Percentiles rank a stretch among this genome's conserved stretches.
These are phyloP conservation scores for Fraxinus pennsylvanica DNA, from an alignment of 257 asterid genomes.

Conservation along the genomic window DNA sequence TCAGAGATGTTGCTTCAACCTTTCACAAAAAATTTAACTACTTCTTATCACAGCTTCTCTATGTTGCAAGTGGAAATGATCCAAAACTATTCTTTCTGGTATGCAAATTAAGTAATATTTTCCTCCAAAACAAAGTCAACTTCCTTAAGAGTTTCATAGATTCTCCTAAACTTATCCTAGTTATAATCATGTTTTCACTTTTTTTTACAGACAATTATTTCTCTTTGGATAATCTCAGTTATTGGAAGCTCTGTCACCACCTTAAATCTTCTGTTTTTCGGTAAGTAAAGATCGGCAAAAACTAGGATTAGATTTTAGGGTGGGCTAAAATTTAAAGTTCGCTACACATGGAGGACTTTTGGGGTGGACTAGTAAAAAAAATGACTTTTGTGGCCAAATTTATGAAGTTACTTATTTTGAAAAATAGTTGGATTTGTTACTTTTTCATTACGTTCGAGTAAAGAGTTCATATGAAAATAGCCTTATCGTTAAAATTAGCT, in stretches of 20 bases:
- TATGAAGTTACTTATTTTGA: no score
- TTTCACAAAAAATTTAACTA: conserved; percentile 39
- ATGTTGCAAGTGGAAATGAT: conserved; percentile 52
- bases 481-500: not conserved
- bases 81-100: conserved; percentile 53
- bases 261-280: conserved; percentile 60
- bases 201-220: conserved; percentile 38
- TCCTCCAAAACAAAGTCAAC: not conserved
- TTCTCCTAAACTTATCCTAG: not conserved
- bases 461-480: no score
- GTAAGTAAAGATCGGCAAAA: conserved; percentile 30
- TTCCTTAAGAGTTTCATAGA: not conserved
- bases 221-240: conserved; percentile 47
- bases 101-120: not conserved
- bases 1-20: conserved; percentile 31
- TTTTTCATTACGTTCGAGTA: no score
- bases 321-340: not conserved
- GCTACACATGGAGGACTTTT: no score
- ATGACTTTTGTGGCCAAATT: no score
- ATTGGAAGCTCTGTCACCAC: conserved; percentile 53
- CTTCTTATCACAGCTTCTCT: conserved; percentile 29
- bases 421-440: no score
- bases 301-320: no score
- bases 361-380: no score
- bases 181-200: not conserved